Conservation (phyloP, 768 basidiomycete species). For the Tylopilus plumbeoviolaceoides region DNA sequence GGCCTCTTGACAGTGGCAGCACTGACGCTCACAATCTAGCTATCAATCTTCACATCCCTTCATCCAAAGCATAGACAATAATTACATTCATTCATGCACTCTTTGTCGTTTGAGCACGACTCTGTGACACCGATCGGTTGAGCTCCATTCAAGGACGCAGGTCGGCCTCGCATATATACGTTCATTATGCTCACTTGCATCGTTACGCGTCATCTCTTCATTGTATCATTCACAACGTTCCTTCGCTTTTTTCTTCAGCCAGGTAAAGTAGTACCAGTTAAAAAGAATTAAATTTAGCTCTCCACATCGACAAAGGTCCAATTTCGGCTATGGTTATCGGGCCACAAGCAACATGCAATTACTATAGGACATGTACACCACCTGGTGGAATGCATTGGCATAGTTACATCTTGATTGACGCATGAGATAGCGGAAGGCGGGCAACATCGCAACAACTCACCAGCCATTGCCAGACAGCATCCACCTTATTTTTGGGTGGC, state of each 20-base stretch:
- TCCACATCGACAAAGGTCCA: neutral
- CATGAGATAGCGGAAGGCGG: neutral
- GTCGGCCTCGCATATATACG: slow-evolving; percentile 33
- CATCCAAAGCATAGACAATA: slow-evolving; percentile 61
- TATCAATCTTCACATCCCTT: slow-evolving; percentile 85
- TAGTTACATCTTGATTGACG: slow-evolving; percentile 18
- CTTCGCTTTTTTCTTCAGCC: slow-evolving; percentile 8
- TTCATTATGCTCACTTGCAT: slow-evolving; percentile 35
- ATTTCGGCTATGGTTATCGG: neutral
- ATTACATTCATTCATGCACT: slow-evolving; percentile 5
- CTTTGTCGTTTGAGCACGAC: slow-evolving; percentile 6
- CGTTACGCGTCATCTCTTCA: slow-evolving; percentile 28
- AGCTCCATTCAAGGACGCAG: slow-evolving; percentile 18
- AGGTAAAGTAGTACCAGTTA: slow-evolving; percentile 27
- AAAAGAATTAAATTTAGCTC: slow-evolving; percentile 8
- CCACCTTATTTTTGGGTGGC: slow-evolving; percentile 61
- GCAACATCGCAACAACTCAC: slow-evolving; percentile 39
- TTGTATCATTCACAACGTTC: slow-evolving; percentile 30
- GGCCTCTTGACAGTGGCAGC: neutral
- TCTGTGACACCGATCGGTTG: slow-evolving; percentile 4
- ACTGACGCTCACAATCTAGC: slow-evolving; percentile 40
- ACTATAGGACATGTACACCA: neutral
- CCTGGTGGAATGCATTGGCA: neutral
- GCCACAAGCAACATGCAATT: neutral
- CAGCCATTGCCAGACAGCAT: slow-evolving; percentile 77